Conservation (phyloP, 2,329 filamentous ascomycete genomes). For the Domatiomyces globalis region DNA sequence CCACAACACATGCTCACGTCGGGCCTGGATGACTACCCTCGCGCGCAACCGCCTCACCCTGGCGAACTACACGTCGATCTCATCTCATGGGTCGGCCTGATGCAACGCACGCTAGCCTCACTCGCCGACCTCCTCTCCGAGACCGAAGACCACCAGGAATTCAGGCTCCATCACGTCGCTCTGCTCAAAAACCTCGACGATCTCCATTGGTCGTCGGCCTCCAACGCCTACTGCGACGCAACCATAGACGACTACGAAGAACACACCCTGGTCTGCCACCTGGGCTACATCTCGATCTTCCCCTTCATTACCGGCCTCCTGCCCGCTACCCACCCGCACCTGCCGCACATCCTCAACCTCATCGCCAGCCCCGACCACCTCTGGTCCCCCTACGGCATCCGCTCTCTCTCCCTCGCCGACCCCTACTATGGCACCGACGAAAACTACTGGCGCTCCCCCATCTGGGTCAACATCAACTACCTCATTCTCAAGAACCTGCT, state of each 20-base stretch:
- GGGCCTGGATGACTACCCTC: slow-evolving; percentile 90
- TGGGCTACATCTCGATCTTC: slow-evolving; percentile 87
- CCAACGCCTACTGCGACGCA: slow-evolving; percentile 80
- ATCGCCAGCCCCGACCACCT: slow-evolving; percentile 69
- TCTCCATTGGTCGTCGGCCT: slow-evolving; percentile 75
- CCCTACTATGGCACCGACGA: slow-evolving; percentile 77
- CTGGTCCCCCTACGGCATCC: slow-evolving; percentile 80
- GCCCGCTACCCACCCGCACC: slow-evolving; percentile 54
- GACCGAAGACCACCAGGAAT: slow-evolving; percentile 59
- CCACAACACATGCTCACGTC: slow-evolving; percentile 79
- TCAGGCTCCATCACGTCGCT: slow-evolving; percentile 56
- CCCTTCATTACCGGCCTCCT: slow-evolving; percentile 80
- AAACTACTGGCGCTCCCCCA: slow-evolving; percentile 91
- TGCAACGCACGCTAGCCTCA: slow-evolving; percentile 71
- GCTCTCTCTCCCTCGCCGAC: slow-evolving; percentile 73
- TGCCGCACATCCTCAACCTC: slow-evolving; percentile 62
- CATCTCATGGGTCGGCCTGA: slow-evolving; percentile 94
- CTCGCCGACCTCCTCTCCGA: slow-evolving; percentile 65
- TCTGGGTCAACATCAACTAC: slow-evolving; percentile 97
- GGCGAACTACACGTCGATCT: slow-evolving; percentile 92
- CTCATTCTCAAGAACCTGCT: slow-evolving; percentile 63
- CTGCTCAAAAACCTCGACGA: slow-evolving; percentile 80
- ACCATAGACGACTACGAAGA: slow-evolving; percentile 95
- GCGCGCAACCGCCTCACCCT: slow-evolving; percentile 82
- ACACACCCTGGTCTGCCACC: slow-evolving; percentile 78